phyloP scores from a whole-genome alignment of 257 asterid species.

The Solanum ahanhuiri region DNA sequence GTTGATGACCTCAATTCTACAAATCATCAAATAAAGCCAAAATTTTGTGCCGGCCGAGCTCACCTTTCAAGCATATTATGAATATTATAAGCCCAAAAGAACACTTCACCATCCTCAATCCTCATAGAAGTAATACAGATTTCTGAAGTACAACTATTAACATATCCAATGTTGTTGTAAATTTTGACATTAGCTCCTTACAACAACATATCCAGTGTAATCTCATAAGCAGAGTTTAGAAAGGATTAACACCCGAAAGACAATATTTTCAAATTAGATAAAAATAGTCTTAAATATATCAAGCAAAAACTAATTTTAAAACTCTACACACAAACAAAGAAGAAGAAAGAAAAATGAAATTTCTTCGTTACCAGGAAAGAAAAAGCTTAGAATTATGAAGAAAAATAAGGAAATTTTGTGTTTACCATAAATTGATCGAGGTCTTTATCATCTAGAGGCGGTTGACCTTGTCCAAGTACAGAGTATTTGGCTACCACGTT shows the following conservation, averaged over 20 bases:
- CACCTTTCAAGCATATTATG: not conserved
- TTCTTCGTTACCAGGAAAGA: not conserved
- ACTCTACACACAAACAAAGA: not conserved
- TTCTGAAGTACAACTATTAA: not conserved
- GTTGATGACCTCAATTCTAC: not conserved
- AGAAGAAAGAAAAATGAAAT: not conserved
- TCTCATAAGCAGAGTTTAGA: not conserved
- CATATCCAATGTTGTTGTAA: not conserved
- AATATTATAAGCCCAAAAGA: not conserved
- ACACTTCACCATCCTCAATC: not conserved
- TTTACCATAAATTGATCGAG: constrained; percentile 94
- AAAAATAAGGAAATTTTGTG: not conserved
- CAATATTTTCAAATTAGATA: not conserved
- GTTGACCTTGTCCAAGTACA: constrained; percentile 51
- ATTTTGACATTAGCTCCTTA: not conserved
- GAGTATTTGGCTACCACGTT: constrained; percentile 85
- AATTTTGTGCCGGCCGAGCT: not conserved
- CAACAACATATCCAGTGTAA: not conserved
- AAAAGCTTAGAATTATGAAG: not conserved
- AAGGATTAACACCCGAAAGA: not conserved
- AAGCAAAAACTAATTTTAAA: not conserved
- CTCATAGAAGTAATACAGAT: not conserved
- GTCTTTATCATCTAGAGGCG: constrained; percentile 51
- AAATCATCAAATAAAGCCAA: not conserved
- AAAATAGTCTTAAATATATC: not conserved